Percentiles rank a stretch among this genome's conserved stretches.
Evolutionary conservation across 2,329 filamentous ascomycete species (phyloP).

Genomic region (Monosporascus sp.): DNA sequence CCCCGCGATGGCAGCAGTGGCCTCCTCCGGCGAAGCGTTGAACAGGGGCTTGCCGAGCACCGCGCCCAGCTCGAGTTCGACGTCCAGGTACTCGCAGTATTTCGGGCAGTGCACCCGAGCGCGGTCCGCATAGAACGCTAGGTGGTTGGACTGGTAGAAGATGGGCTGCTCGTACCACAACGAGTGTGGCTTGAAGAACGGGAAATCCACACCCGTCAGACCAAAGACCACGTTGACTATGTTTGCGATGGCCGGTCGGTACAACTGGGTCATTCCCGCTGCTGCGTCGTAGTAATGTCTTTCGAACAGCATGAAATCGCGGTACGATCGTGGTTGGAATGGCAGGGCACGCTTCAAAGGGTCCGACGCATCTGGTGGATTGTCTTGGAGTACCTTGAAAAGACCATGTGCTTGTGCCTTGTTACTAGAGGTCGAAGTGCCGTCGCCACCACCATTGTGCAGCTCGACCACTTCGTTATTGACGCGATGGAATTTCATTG

Average conservation of each 20-base stretch:
- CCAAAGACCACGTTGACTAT: slow-evolving; percentile 7
- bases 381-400: slow-evolving; percentile 10
- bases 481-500: slow-evolving; percentile 18
- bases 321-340: slow-evolving; percentile 22
- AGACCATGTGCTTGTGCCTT: slow-evolving; percentile 3
- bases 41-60: slow-evolving; percentile 16
- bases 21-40: slow-evolving; percentile 19
- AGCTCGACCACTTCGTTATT: slow-evolving; percentile 6
- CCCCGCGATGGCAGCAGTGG: slow-evolving; percentile 17
- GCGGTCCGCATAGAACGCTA: slow-evolving; percentile 19
- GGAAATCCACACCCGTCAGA: slow-evolving; percentile 15
- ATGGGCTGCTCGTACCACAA: slow-evolving; percentile 20
- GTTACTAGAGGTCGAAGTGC: neutral
- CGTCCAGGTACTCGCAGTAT: slow-evolving; percentile 19
- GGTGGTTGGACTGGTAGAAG: slow-evolving; percentile 23
- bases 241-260: slow-evolving; percentile 7
- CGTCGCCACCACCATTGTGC: neutral
- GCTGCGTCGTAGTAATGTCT: slow-evolving; percentile 19
- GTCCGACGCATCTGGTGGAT: slow-evolving; percentile 16
- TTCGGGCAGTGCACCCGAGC: slow-evolving; percentile 13
- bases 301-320: slow-evolving; percentile 25
- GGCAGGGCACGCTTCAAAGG: slow-evolving; percentile 15
- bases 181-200: slow-evolving; percentile 13
- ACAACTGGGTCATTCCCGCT: slow-evolving; percentile 16
- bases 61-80: slow-evolving; percentile 21